Percentiles rank a stretch among this genome's conserved stretches.
phyloP scores from a whole-genome alignment of 129 eudicot genomes.

The Gnaphalium uliginosum region DNA sequence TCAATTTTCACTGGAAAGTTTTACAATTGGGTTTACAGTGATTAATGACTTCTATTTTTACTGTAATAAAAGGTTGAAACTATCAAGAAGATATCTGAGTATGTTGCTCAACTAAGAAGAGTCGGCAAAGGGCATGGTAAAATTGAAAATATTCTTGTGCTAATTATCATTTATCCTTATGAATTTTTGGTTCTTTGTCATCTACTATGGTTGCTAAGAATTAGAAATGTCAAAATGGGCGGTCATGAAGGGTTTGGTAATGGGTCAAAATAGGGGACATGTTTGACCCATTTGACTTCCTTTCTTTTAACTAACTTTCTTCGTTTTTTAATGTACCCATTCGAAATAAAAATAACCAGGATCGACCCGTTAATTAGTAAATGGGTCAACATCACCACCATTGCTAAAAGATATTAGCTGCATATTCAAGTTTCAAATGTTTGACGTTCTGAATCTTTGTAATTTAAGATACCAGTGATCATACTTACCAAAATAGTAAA shows the following conservation, averaged over 20 bases:
- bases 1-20: background rate
- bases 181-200: background rate
- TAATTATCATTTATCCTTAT: background rate
- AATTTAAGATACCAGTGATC: background rate
- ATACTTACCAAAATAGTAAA: background rate
- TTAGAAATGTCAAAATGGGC: no score
- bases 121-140: conserved; percentile 97
- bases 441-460: background rate
- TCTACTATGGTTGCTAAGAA: background rate
- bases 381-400: background rate
- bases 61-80: conserved; percentile 65
- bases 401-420: background rate
- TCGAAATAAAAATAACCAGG: background rate
- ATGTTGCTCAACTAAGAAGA: conserved; percentile 92
- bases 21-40: background rate
- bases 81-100: conserved; percentile 81
- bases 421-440: background rate
- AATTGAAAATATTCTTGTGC: background rate
- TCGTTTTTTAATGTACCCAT: no score
- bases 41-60: conserved; percentile 1
- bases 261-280: background rate
- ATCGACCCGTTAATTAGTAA: background rate
- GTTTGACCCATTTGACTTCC: background rate
- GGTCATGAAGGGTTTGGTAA: background rate
- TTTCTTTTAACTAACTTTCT: background rate